phyloP scores from a whole-genome alignment of 139 green algal genomes.

The Coccomyxa sp. region DNA sequence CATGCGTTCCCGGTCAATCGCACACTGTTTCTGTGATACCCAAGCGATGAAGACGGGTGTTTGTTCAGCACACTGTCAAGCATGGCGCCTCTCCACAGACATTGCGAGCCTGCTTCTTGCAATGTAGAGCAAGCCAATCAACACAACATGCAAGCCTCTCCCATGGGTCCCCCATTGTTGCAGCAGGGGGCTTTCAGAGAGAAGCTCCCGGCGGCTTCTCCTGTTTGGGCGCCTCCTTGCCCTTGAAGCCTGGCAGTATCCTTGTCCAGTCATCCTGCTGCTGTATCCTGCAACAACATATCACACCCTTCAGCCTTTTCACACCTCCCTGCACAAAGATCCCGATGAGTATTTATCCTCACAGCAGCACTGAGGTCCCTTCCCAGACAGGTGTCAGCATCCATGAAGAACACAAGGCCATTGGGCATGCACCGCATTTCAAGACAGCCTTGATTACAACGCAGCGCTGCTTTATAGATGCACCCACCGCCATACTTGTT shows the following conservation, averaged over 20 bases:
- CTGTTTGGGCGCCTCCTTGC: background rate
- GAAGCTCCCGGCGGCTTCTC: too few species aligned
- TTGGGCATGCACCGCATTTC: background rate
- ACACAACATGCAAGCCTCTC: too few species aligned
- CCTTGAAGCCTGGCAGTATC: background rate
- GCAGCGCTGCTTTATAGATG: background rate
- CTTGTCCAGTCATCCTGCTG: constrained; percentile 21
- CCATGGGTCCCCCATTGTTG: too few species aligned
- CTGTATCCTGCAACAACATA: constrained; percentile 5
- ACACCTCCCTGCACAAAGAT: background rate
- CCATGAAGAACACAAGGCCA: background rate
- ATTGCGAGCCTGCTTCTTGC: too few species aligned
- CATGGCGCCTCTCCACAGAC: too few species aligned
- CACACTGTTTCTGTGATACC: too few species aligned
- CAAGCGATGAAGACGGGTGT: too few species aligned
- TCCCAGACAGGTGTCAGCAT: background rate
- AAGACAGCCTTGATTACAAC: background rate
- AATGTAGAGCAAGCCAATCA: too few species aligned
- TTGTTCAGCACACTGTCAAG: too few species aligned
- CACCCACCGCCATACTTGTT: too few species aligned
- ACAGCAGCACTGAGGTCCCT: background rate
- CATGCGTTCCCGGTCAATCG: too few species aligned
- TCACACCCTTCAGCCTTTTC: background rate
- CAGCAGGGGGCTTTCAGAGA: too few species aligned
- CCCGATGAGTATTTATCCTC: background rate